Evolutionary conservation across 176 grass and related monocot genomes (phyloP).

Genomic region (Alopecurus myosuroides): DNA sequence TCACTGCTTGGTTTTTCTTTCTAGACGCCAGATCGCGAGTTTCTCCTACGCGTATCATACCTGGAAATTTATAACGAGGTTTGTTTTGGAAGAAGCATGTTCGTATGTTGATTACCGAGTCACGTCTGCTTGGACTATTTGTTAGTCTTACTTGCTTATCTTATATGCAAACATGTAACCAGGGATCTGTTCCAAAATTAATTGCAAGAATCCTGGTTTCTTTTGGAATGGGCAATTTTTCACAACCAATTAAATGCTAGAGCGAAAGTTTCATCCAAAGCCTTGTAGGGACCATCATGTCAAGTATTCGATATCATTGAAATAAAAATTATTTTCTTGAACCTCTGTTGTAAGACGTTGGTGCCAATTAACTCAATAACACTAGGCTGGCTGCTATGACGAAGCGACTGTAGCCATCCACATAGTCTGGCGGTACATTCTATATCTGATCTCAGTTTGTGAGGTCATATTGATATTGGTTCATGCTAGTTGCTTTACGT

Average conservation of each 20-base stretch:
- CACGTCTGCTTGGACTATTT: not conserved
- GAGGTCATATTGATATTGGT: not conserved
- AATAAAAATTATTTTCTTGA: not conserved
- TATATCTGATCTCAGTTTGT: not conserved
- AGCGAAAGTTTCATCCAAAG: not conserved
- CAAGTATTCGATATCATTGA: not conserved
- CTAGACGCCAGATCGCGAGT: constrained; percentile 90
- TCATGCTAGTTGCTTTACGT: not conserved
- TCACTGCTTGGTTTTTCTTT: constrained; percentile 13
- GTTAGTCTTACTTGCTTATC: not conserved
- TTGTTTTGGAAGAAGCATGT: no score
- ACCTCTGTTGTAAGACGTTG: not conserved
- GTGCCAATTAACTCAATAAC: not conserved
- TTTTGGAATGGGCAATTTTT: not conserved
- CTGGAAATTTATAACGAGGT: constrained; percentile 99
- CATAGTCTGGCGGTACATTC: not conserved
- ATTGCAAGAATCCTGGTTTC: not conserved
- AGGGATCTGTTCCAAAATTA: constrained; percentile 5
- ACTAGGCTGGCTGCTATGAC: not conserved
- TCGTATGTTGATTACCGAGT: not conserved
- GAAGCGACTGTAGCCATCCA: not conserved
- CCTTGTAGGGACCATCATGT: not conserved
- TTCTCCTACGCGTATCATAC: constrained; percentile 98
- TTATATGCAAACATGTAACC: not conserved
- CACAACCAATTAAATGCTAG: not conserved